A percentile compares a stretch with the other conserved stretches of the same genome.
Conservation (phyloP, 768 basidiomycete species). For the Naganishia randhawae region DNA sequence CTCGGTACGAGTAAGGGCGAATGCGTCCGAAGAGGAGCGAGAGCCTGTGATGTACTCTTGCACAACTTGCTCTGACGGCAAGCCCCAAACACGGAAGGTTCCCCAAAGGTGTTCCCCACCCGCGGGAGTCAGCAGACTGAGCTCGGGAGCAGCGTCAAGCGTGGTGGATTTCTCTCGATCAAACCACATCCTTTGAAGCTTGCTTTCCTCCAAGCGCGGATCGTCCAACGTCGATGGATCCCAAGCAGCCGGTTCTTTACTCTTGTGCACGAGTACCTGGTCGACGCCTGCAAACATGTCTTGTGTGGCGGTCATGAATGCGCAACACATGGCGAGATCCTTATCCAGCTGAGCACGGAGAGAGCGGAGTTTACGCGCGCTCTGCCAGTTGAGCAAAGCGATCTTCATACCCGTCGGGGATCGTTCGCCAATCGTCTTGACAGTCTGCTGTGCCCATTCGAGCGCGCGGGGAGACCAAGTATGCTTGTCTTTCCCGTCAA, state of each 20-base stretch:
- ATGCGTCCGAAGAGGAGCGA: slow-evolving; percentile 62
- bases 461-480: slow-evolving; percentile 54
- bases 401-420: slow-evolving; percentile 93
- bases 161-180: slow-evolving; percentile 55
- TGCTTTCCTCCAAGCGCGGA: slow-evolving; percentile 55
- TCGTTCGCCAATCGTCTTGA: slow-evolving; percentile 61
- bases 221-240: slow-evolving; percentile 62
- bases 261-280: slow-evolving; percentile 61
- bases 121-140: slow-evolving; percentile 33
- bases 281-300: slow-evolving; percentile 83
- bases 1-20: slow-evolving; percentile 63
- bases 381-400: slow-evolving; percentile 71
- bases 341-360: slow-evolving; percentile 69
- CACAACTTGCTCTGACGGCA: slow-evolving; percentile 78
- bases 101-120: slow-evolving; percentile 45
- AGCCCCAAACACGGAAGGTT: slow-evolving; percentile 53
- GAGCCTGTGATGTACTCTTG: slow-evolving; percentile 63
- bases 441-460: slow-evolving; percentile 72
- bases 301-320: slow-evolving; percentile 62
- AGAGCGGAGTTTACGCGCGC: slow-evolving; percentile 60
- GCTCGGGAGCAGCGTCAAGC: slow-evolving; percentile 54
- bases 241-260: slow-evolving; percentile 60
- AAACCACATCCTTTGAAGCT: slow-evolving; percentile 68
- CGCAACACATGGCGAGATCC: slow-evolving; percentile 83
- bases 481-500: slow-evolving; percentile 37